Evolutionary conservation across 1,284 basidiomycete genomes (phyloP).

Genomic region (Acaromyces ingoldii): DNA sequence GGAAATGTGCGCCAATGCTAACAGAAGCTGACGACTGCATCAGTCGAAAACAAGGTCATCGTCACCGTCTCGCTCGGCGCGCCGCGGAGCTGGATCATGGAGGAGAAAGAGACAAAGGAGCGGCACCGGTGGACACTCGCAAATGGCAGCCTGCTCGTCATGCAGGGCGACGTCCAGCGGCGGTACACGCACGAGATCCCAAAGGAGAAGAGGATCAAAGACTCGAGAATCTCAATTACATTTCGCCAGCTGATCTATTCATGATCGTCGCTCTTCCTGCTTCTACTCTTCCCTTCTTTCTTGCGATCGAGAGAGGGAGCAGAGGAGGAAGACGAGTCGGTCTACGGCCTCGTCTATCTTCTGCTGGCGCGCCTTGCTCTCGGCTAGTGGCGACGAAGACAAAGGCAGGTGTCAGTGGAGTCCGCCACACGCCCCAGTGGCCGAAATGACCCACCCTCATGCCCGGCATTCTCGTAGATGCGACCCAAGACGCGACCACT

Average conservation of each 20-base stretch:
- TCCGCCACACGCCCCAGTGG: no score
- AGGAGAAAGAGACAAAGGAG: conserved; percentile 2
- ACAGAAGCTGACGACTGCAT: no score
- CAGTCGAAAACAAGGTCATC: conserved; percentile 54
- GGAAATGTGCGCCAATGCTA: conserved; percentile 48
- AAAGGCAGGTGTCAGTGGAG: no score
- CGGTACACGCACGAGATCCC: conserved; percentile 55
- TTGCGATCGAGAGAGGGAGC: no score
- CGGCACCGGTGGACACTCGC: conserved; percentile 50
- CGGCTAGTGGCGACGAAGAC: no score
- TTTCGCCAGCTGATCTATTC: background rate
- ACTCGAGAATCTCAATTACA: conserved; percentile 24
- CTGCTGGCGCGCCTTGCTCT: no score
- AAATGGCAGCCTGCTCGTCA: conserved; percentile 57
- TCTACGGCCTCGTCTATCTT: no score
- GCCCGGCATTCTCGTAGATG: background rate
- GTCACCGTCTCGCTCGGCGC: conserved; percentile 57
- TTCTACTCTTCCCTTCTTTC: no score
- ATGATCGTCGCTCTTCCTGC: no score
- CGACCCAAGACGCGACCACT: background rate
- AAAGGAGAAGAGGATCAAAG: conserved; percentile 34
- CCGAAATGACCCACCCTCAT: no score
- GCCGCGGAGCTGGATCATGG: conserved; percentile 56
- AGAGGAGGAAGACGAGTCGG: no score
- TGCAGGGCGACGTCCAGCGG: conserved; percentile 58